These are phyloP conservation scores for Lactarius hatsudake DNA, from an alignment of 768 basidiomycete genomes.

Conservation along the genomic window DNA sequence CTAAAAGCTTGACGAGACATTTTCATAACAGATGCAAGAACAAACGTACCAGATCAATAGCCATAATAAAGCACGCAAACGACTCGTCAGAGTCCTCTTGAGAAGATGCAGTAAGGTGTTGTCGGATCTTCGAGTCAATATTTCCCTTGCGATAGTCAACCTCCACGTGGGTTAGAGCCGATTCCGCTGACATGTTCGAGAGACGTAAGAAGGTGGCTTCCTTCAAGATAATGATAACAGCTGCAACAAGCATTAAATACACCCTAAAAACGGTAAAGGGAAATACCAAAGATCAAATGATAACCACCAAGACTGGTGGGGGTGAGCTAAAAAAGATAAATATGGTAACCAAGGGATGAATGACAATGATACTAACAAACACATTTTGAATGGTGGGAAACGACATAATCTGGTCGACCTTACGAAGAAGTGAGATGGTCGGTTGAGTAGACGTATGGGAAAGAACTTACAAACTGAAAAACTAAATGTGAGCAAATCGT, in stretches of 20 bases:
- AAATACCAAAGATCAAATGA: background rate
- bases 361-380: background rate
- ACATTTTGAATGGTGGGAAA: background rate
- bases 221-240: background rate
- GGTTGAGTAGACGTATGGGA: background rate
- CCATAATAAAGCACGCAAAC: background rate
- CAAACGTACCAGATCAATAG: background rate
- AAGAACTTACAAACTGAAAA: background rate
- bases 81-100: background rate
- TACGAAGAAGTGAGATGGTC: too few species aligned
- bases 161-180: background rate
- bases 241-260: background rate
- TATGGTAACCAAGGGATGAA: background rate
- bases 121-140: background rate
- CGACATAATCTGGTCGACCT: too few species aligned
- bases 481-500: fast-evolving
- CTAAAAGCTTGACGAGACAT: too few species aligned
- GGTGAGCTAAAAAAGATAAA: background rate
- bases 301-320: background rate
- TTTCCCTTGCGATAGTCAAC: background rate
- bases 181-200: background rate
- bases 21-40: background rate
- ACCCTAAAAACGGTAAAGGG: too few species aligned
- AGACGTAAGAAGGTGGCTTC: background rate
- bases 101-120: background rate